Conservation (phyloP, 176 grass and related monocot genomes). For the Avena insularis region DNA sequence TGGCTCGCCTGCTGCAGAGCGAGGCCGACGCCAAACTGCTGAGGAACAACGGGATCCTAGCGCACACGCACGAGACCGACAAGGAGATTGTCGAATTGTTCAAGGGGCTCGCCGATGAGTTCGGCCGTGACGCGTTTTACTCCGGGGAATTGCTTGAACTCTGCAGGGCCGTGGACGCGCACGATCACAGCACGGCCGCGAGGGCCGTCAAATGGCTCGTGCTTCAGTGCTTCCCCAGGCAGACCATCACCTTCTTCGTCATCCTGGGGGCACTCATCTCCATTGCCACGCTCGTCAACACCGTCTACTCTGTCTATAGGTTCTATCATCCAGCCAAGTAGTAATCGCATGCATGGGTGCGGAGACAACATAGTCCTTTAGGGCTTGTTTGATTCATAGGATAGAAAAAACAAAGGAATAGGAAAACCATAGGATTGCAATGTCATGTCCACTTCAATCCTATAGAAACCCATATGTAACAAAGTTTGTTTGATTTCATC, state of each 20-base stretch:
- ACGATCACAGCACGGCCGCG: not conserved
- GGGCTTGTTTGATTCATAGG: too few species aligned
- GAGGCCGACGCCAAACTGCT: conserved; percentile 20
- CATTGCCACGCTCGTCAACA: conserved; percentile 11
- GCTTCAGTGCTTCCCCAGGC: conserved; percentile 9
- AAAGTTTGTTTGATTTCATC: too few species aligned
- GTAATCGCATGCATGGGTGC: too few species aligned
- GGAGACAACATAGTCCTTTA: too few species aligned
- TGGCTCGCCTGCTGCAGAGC: conserved; percentile 17
- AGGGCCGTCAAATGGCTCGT: not conserved
- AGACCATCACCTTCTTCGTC: conserved; percentile 19
- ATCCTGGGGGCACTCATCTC: conserved; percentile 3
- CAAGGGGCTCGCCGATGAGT: not conserved
- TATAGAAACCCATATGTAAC: too few species aligned
- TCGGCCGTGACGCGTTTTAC: not conserved
- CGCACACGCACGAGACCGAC: conserved; percentile 21
- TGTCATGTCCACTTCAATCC: too few species aligned
- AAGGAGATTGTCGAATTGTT: conserved; percentile 17
- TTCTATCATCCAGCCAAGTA: conserved; percentile 11
- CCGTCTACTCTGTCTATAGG: not conserved
- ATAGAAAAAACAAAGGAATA: too few species aligned
- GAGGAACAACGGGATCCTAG: not conserved
- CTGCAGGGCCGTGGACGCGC: not conserved
- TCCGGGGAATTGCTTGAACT: not conserved
- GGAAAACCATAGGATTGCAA: too few species aligned